Conservation (phyloP, 2,329 filamentous ascomycete genomes). For the Calonectria henricotiae region DNA sequence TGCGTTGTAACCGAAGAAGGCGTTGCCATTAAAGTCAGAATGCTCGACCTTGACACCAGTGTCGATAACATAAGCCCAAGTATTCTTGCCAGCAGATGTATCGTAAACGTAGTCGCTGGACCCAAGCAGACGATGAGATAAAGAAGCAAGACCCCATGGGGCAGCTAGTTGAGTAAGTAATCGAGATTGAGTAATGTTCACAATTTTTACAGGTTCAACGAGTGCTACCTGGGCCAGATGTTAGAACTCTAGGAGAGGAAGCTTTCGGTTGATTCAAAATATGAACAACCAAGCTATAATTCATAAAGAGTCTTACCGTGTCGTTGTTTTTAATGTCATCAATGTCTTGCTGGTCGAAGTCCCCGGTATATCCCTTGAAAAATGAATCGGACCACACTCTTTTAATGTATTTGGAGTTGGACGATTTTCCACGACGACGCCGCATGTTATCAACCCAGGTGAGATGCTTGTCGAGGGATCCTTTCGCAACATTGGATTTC, state of each 20-base stretch:
- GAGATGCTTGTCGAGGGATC: neutral
- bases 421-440: neutral
- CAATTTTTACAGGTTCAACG: neutral
- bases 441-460: neutral
- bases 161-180: neutral
- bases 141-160: slow-evolving; percentile 7
- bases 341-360: neutral
- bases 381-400: neutral
- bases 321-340: neutral
- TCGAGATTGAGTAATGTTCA: neutral
- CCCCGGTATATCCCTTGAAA: neutral
- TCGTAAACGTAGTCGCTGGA: neutral
- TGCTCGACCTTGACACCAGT: slow-evolving; percentile 12
- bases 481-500: neutral
- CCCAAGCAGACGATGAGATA: neutral
- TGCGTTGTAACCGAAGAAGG: neutral
- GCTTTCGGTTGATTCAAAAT: neutral
- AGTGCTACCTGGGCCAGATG: neutral
- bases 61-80: slow-evolving; percentile 9
- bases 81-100: neutral
- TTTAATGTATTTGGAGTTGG: neutral
- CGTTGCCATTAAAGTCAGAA: slow-evolving; percentile 12
- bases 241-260: neutral
- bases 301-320: neutral
- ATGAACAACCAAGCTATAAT: neutral